Evolutionary conservation across 2,329 filamentous ascomycete species (phyloP), one percentile per base, ranked within the genome.

Genomic region (Botrytis byssoidea): DNA sequence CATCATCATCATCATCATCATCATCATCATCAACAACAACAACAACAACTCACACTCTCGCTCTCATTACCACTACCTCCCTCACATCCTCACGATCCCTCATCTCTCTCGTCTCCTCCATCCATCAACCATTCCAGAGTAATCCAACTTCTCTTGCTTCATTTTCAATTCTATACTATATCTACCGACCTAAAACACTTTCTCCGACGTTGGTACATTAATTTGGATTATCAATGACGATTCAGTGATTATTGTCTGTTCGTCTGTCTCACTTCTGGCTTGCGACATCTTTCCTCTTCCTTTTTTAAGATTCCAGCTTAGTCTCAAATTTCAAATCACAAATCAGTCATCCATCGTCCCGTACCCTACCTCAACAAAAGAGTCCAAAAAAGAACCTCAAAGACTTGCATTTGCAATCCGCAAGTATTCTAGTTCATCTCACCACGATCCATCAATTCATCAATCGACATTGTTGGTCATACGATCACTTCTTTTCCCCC

Each of bases 391-490:
- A 67, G 14, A 37, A 20, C 7, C 64, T 67, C 64, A 22, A 63
- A 70, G 61, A 37, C n/a, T 37, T 70, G 32, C 55, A 63, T 70
- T 48, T 29, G 55, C 37, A 46, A n/a, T 22, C 37, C 68, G 40
- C 68, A 63, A 22, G 25, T 22, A 68, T 68, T 48, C 55, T 37
- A 32, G 3, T 46, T n/a, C 35, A 57, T 25, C 59, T 7, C 59
- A 18, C 35, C 40, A 37, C 32, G 22, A 29, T 32, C 29, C 35
- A 71, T 46, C 73, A 69, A 73, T 74, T 69, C 66, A 78, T 73
- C 77, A 77, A 76, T 74, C 75, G 72, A 48, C 71, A 70, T 74
- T 57, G 59, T 61, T 61, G 22, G 59, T 18, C 18, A 35, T 60
- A 37, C 57, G 32, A 35, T 37, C 20, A 37, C 18, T 7, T 35